A percentile compares a stretch with the other conserved stretches of the same genome.
Evolutionary conservation across 2,329 filamentous ascomycete species (phyloP).

Genomic region (Chaetomiaceae sp.): DNA sequence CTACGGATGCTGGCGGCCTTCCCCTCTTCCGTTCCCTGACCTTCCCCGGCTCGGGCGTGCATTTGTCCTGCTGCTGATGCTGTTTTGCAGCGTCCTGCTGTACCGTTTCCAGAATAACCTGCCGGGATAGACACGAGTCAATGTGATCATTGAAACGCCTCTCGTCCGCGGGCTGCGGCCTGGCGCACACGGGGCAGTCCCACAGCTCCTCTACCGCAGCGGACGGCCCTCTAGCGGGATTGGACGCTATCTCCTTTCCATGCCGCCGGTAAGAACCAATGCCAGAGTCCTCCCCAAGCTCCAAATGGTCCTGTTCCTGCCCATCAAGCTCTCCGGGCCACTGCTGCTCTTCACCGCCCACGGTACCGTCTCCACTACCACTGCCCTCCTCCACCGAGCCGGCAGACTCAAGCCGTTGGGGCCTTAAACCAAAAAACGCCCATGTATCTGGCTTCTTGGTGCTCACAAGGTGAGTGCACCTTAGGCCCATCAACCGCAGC

Average conservation of each 20-base stretch:
- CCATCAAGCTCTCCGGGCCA: constrained; percentile 59
- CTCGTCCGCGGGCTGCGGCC: constrained; percentile 70
- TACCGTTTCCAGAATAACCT: constrained; percentile 78
- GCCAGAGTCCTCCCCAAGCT: constrained; percentile 38
- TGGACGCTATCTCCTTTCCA: constrained; percentile 47
- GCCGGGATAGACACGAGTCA: constrained; percentile 79
- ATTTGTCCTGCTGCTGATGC: constrained; percentile 22
- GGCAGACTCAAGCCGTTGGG: constrained; percentile 24
- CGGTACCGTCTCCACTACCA: constrained; percentile 1
- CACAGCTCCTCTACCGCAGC: constrained; percentile 50
- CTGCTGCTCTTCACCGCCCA: constrained; percentile 55
- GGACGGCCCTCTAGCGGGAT: constrained; percentile 36
- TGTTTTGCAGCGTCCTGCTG: constrained; percentile 41
- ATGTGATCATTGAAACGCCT: constrained; percentile 83
- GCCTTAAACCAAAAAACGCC: constrained; percentile 68
- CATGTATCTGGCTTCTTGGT: constrained; percentile 74
- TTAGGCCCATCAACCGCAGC: constrained; percentile 77
- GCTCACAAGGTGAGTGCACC: constrained; percentile 81
- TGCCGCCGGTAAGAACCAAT: constrained; percentile 32
- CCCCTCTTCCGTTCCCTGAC: constrained; percentile 36
- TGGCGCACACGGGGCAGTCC: constrained; percentile 83
- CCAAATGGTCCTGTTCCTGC: no score
- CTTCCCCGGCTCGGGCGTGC: constrained; percentile 35
- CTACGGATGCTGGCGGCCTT: constrained; percentile 26
- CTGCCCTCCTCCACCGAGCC: constrained; percentile 17